Evolutionary conservation across 1,284 basidiomycete genomes (phyloP).

Genomic region (Microbotryum intermedium): DNA sequence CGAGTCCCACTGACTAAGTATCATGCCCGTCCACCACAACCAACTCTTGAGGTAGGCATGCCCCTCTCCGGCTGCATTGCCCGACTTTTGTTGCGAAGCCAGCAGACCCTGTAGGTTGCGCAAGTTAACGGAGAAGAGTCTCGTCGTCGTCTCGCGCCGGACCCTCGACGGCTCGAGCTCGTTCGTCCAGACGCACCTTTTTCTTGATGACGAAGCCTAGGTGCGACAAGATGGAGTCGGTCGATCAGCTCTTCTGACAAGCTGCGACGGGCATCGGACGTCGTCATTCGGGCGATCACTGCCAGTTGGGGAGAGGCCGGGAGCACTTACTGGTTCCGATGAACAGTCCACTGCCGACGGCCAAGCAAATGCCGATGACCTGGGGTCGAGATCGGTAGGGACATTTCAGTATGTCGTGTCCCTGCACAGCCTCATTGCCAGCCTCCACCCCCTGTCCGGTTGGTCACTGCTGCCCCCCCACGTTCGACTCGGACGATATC

Average conservation of each 20-base stretch:
- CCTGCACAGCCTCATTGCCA: neutral
- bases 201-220: constrained; percentile 65
- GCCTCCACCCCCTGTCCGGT: neutral
- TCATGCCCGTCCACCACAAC: constrained; percentile 73
- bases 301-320: neutral
- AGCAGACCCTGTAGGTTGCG: constrained; percentile 34
- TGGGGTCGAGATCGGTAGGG: too few relatives aligned
- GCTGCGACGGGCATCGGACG: too few relatives aligned
- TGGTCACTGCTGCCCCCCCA: neutral
- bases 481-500: neutral
- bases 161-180: too few relatives aligned
- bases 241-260: too few relatives aligned
- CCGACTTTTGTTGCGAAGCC: constrained; percentile 41
- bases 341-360: constrained; percentile 71
- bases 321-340: constrained; percentile 84
- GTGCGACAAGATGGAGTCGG: neutral
- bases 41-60: constrained; percentile 79
- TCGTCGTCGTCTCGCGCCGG: neutral
- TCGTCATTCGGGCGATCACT: too few relatives aligned
- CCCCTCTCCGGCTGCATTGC: constrained; percentile 71
- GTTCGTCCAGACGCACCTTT: constrained; percentile 48
- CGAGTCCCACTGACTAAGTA: constrained; percentile 23
- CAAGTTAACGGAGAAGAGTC: too few relatives aligned
- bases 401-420: constrained; percentile 35
- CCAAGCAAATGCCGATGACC: constrained; percentile 59